Evolutionary conservation across 192 early-diverging fungal species (phyloP).

Genomic region (Entomortierella chlamydospora): DNA sequence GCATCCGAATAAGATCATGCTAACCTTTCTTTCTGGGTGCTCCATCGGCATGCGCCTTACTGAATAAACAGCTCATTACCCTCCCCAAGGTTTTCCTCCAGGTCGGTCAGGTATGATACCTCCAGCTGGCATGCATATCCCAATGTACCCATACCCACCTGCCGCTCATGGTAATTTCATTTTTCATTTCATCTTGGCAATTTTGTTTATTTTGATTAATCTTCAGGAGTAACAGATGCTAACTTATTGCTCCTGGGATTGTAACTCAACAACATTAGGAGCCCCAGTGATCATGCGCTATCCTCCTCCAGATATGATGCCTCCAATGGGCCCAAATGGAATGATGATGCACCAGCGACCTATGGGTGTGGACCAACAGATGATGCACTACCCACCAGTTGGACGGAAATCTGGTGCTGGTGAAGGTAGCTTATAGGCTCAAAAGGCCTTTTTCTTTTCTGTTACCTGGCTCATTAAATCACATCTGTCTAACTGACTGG

Average conservation of each 20-base stretch:
- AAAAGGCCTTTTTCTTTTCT: too few species aligned
- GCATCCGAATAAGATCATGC: neutral
- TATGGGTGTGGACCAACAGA: slow-evolving; percentile 57
- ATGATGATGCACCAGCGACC: slow-evolving; percentile 63
- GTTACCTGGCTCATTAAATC: too few species aligned
- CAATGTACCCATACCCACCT: slow-evolving; percentile 64
- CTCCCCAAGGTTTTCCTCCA: slow-evolving; percentile 63
- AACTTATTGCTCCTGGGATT: too few species aligned
- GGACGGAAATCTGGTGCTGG: slow-evolving; percentile 20
- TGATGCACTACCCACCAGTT: slow-evolving; percentile 45
- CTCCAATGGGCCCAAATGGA: slow-evolving; percentile 50
- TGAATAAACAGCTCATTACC: slow-evolving; percentile 56
- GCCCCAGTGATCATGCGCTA: slow-evolving; percentile 68
- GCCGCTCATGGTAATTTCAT: slow-evolving; percentile 55
- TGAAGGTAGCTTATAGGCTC: too few species aligned
- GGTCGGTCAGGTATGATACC: slow-evolving; percentile 61
- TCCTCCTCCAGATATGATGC: slow-evolving; percentile 62
- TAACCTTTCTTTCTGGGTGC: neutral
- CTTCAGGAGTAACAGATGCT: too few species aligned
- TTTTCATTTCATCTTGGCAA: neutral
- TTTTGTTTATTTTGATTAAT: too few species aligned
- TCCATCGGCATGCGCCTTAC: neutral
- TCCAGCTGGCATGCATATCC: slow-evolving; percentile 62
- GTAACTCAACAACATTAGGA: slow-evolving; percentile 34
- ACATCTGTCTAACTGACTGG: too few species aligned